Base-by-base conservation (phyloP, 2,329 filamentous ascomycete species). In the Sporothrix curviconia region DNA sequence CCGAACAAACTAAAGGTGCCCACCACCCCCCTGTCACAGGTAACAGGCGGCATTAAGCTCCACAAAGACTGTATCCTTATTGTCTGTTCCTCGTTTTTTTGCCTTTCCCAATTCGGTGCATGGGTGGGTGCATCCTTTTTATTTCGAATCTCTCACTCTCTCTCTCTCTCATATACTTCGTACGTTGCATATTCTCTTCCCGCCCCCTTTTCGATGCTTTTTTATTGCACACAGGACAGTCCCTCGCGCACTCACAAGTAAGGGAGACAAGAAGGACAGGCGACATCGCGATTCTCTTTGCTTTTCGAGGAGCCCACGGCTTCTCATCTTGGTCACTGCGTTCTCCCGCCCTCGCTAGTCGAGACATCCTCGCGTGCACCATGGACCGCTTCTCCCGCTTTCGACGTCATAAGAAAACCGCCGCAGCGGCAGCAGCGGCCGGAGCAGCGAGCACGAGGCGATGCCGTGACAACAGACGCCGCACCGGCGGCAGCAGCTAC, bases 351-450 rank as follows among this genome's bases (percentile, higher is more conserved):
- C 12, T 32, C 9, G 47, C 46, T 19, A 24, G 28, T 22, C 25
- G 19, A 15, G 12, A 32, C 11, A n/a, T 15, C 12, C 24, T n/a
- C 22, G 8, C 28, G 25, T 22, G 50, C 47, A 56, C 56, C 19
- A 70, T 70, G 67, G 66, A 67, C 37, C 66, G 66, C 52, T 63
- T 70, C 46, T 64, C 65, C 44, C 67, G 66, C 28, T 69, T 69
- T 40, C 64, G 67, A 42, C 68, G 66, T 46, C 66, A 63, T 54
- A 69, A 66, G 55, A 65, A 69, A 52, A 62, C 62, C 42, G 58
- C 62, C 25, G 57, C 59, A 5, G 59, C 51, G 7, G 55, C 57
- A 3, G 54, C 59, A 15, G 32, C 34, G 6, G 42, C 56, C 3
- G 30, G 39, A 15, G 30, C 39, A 28, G 14, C 39, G n/a, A 30